A percentile compares a stretch with the other conserved stretches of the same genome.
These are phyloP conservation scores for Geranium incanum DNA, from an alignment of 441 rosid species.

Conservation along the genomic window DNA sequence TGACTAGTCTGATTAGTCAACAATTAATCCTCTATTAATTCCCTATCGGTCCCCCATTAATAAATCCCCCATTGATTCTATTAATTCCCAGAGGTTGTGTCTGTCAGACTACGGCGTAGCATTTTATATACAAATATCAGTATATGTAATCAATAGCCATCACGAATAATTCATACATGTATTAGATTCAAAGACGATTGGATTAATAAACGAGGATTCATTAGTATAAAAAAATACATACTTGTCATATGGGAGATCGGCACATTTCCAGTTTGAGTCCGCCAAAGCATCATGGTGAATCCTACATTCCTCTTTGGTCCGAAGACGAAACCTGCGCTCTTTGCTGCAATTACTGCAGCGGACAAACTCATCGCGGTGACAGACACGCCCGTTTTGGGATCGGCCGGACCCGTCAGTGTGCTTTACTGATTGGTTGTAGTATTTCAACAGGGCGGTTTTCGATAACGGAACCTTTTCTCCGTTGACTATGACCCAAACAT, in stretches of 20 bases:
- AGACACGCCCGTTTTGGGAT: constrained; percentile 54
- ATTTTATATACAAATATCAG: too few relatives aligned
- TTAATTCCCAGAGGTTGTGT: too few relatives aligned
- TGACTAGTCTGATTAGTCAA: too few relatives aligned
- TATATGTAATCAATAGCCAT: too few relatives aligned
- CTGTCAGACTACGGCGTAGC: too few relatives aligned
- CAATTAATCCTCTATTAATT: too few relatives aligned
- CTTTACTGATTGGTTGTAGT: constrained; percentile 71
- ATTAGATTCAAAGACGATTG: too few relatives aligned
- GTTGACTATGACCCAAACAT: constrained; percentile 84
- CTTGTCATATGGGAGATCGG: constrained; percentile 85
- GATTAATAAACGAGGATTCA: too few relatives aligned
- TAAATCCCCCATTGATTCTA: too few relatives aligned
- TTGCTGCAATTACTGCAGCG: constrained; percentile 66
- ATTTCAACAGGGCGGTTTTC: constrained; percentile 82
- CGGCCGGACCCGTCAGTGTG: constrained; percentile 53
- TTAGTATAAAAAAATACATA: constrained; percentile 24
- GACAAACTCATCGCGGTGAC: constrained; percentile 92
- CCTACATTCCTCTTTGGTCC: constrained; percentile 92
- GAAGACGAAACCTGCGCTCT: constrained; percentile 80
- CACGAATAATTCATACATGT: too few relatives aligned
- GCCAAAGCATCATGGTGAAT: constrained; percentile 87
- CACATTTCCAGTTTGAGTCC: constrained; percentile 83
- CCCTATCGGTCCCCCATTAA: too few relatives aligned
- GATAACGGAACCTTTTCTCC: constrained; percentile 95